Evolutionary conservation across 805 yeast genomes (phyloP).

Genomic region (Priceomyces haplophilus): DNA sequence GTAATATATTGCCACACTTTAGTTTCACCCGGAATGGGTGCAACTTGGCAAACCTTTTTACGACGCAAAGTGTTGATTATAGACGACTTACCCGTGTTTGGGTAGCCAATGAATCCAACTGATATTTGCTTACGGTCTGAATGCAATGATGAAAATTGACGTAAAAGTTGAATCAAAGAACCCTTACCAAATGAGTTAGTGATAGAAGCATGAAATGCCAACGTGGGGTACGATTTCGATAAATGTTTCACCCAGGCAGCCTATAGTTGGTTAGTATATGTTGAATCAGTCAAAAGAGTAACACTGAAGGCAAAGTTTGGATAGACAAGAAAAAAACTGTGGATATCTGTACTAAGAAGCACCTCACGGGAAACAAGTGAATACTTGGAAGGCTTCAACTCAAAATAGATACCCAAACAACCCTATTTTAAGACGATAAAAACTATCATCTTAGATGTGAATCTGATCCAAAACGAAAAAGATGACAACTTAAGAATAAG

Average conservation of each 20-base stretch:
- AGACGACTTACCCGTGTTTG: constrained; percentile 97
- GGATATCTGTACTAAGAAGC: constrained; percentile 88
- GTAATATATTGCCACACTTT: constrained; percentile 99
- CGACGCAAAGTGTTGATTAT: constrained; percentile 89
- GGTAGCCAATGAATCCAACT: constrained; percentile 96
- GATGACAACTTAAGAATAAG: constrained; percentile 46
- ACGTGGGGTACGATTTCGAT: constrained; percentile 87
- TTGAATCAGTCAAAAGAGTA: background rate
- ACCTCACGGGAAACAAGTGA: constrained; percentile 29
- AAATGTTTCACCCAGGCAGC: constrained; percentile 98
- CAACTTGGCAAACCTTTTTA: constrained; percentile 95
- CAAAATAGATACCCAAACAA: constrained; percentile 60
- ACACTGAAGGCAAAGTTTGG: constrained; percentile 6
- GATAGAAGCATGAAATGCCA: constrained; percentile 97
- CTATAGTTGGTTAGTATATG: constrained; percentile 38
- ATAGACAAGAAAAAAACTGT: constrained; percentile 41
- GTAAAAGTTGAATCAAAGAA: constrained; percentile 83
- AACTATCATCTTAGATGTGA: constrained; percentile 32
- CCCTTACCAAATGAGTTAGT: constrained; percentile 98
- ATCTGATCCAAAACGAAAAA: constrained; percentile 36
- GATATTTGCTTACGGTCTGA: constrained; percentile 93
- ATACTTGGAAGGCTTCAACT: constrained; percentile 63
- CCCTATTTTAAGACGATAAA: constrained; percentile 46
- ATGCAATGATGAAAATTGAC: constrained; percentile 90
- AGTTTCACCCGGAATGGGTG: constrained; percentile 98